Percentiles rank a stretch among this genome's conserved stretches.
phyloP scores from a whole-genome alignment of 768 basidiomycete genomes.

The Hortiboletus flavorubellus region DNA sequence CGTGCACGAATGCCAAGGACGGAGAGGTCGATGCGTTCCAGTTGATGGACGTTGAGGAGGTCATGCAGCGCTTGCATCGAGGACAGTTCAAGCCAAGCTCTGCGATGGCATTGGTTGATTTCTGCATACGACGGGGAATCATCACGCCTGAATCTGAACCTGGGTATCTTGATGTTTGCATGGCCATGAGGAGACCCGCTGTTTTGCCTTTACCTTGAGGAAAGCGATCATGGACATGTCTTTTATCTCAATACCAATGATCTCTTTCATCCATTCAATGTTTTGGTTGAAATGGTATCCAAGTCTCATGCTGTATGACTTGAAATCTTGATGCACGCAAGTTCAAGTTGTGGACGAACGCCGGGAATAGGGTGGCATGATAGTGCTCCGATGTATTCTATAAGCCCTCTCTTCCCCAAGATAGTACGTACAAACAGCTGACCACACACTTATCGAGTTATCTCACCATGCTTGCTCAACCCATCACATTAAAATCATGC shows the following conservation, averaged over 20 bases:
- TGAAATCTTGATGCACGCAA: background rate
- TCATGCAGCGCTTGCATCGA: constrained; percentile 33
- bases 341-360: background rate
- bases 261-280: background rate
- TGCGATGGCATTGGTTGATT: constrained; percentile 42
- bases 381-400: background rate
- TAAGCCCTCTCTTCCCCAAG: background rate
- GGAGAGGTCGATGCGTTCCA: constrained; percentile 44
- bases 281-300: background rate
- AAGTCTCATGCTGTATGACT: background rate
- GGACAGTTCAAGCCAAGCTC: constrained; percentile 42
- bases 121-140: constrained; percentile 37
- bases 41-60: constrained; percentile 33
- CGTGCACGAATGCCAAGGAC: constrained; percentile 36
- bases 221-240: background rate
- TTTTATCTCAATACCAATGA: background rate
- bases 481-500: background rate
- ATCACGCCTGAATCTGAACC: constrained; percentile 24
- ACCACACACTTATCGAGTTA: background rate
- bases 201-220: constrained; percentile 22
- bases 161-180: constrained; percentile 23
- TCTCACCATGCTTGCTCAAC: background rate
- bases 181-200: constrained; percentile 16
- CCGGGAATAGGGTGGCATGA: background rate
- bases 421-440: background rate